Base-by-base conservation (phyloP, 1,284 basidiomycete species). In the Rhodotorula sp. region DNA sequence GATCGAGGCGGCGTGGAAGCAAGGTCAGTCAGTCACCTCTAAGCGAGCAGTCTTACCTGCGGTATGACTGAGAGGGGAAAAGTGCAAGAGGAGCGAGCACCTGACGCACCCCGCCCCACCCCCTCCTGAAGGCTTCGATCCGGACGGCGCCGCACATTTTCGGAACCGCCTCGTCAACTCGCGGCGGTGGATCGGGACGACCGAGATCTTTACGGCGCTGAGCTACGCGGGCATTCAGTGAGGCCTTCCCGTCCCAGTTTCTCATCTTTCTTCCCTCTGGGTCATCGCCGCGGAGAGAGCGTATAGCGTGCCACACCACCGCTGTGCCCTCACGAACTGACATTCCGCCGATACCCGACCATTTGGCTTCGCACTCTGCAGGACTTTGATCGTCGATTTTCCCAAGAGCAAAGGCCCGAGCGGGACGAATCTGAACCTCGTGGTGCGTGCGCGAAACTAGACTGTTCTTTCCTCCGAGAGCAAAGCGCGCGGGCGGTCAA, bases 41-140 rank as follows among this genome's bases (percentile, higher is more conserved):
- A n/a, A n/a, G n/a, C n/a, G n/a, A n/a, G n/a, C n/a, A n/a, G n/a
- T n/a, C n/a, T n/a, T n/a, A n/a, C n/a, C n/a, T n/a, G n/a, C n/a
- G n/a, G n/a, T n/a, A n/a, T n/a, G n/a, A n/a, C n/a, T n/a, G n/a
- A n/a, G n/a, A n/a, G n/a, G n/a, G n/a, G n/a, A n/a, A n/a, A n/a
- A n/a, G n/a, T n/a, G n/a, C 34, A 34, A 34, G 34, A 34, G 34
- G 34, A 34, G 34, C 34, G 4, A 34, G 34, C 34, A n/a, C n/a
- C n/a, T n/a, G n/a, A n/a, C n/a, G n/a, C n/a, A n/a, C n/a, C n/a
- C n/a, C n/a, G n/a, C n/a, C n/a, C n/a, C n/a, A n/a, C n/a, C n/a
- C n/a, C n/a, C n/a, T n/a, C n/a, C n/a, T n/a, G n/a, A n/a, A 72
- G 78, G 78, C n/a, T 75, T 73, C 60, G 79, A 80, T 66, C 72